Base-by-base conservation (phyloP, 257 asterid species). In the Solanum pinnatisectum region DNA sequence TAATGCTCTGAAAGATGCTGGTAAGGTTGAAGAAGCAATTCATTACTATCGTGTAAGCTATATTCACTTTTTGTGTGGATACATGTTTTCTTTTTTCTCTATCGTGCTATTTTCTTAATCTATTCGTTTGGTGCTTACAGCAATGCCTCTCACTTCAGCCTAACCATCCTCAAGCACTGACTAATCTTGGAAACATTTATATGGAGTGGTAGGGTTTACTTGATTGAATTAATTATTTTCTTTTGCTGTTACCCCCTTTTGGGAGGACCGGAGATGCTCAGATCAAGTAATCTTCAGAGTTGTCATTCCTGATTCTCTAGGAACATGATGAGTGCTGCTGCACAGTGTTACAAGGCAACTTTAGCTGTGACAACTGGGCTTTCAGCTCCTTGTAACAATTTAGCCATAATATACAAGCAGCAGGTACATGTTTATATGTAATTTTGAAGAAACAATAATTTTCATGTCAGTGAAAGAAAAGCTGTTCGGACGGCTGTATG, bases 171-270 rank as follows among this genome's bases (percentile, higher is more conserved):
- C 99, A 97, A 92, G 99, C 99, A 59, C 98, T 97, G 46, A 95
- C 99, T 71, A 97, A 96, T 92, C 99, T 97, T 91, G 99, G 99
- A 87, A 97, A 97, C 92, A 94, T 97, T 87, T 97, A 97, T 77
- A 97, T 97, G 99, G 99, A 96, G 91, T 96, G 99, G 99, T 97
- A 93, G 88, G 93, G 85, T 76, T 22, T 56, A 79, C 70, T 87
- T 18, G 60, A 27, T 81, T 30, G 52, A 27, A 46, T 27, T 88
- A 40, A 27, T 79, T 84, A 67, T 59, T 87, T 14, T 27, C 23
- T 73, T n/a, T 79, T 60, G 63, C 84, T 42, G 65, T 74, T 5
- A 44, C 68, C 42, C 42, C 11, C 42, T 30, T 44, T 81, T 46
- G 40, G 85, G 68, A 30, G 85, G 16, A 8, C 35, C 9, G 42